Percentiles rank a stretch among this genome's conserved stretches.
Conservation (phyloP, 2,329 filamentous ascomycete genomes). For the Xylariaceae sp. region DNA sequence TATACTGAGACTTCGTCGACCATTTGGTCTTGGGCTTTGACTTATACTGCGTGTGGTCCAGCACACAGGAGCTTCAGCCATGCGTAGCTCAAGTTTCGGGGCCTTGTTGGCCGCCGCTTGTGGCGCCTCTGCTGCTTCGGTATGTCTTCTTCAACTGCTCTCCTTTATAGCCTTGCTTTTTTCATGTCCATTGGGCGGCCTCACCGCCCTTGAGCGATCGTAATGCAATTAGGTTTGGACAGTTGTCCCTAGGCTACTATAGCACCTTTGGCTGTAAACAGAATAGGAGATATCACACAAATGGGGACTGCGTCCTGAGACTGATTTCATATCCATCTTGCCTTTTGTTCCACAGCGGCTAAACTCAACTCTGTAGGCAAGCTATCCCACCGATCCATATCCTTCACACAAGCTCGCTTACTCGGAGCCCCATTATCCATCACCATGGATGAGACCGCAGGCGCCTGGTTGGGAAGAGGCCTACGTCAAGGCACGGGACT, state of each 20-base stretch:
- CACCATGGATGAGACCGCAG: conserved; percentile 75
- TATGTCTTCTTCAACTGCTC: conserved; percentile 8
- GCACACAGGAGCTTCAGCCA: conserved; percentile 6
- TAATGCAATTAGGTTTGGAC: too few relatives aligned
- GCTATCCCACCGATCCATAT: conserved; percentile 4
- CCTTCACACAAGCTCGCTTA: conserved; percentile 16
- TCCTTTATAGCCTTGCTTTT: too few relatives aligned
- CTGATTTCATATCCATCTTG: too few relatives aligned
- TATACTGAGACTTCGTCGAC: neutral
- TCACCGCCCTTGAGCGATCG: too few relatives aligned
- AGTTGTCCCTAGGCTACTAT: too few relatives aligned
- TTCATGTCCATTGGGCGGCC: too few relatives aligned
- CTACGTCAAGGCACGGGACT: conserved; percentile 67
- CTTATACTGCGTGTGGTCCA: conserved; percentile 1
- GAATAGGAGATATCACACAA: too few relatives aligned
- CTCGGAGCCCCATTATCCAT: conserved; percentile 58
- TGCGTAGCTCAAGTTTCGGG: conserved; percentile 14
- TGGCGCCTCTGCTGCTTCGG: conserved; percentile 15
- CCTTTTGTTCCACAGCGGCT: too few relatives aligned
- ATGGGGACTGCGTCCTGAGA: too few relatives aligned
- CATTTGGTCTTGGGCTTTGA: conserved; percentile 1
- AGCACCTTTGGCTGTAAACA: too few relatives aligned
- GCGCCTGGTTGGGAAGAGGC: conserved; percentile 70
- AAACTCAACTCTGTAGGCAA: conserved; percentile 5
- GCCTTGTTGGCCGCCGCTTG: conserved; percentile 13